phyloP scores from a whole-genome alignment of 805 yeast genomes.

The Lachancea cidri region DNA sequence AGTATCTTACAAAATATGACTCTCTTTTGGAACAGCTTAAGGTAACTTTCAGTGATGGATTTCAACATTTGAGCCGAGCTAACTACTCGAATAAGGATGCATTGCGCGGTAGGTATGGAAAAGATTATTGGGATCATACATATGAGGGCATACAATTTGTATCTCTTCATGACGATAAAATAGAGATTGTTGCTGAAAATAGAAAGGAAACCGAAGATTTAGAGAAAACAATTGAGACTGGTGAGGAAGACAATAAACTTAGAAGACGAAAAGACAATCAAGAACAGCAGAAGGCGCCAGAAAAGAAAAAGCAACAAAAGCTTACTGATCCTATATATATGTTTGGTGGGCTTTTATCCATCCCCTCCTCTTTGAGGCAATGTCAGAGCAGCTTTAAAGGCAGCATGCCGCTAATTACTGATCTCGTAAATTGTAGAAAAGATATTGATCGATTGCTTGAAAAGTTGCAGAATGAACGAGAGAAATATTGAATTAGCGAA shows the following conservation, averaged over 20 bases:
- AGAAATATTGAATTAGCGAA: background rate
- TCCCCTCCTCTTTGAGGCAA: slow-evolving; percentile 25
- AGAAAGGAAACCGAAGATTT: background rate
- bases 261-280: slow-evolving; percentile 1
- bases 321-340: slow-evolving; percentile 25
- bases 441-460: slow-evolving; percentile 9
- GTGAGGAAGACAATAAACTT: slow-evolving; percentile 4
- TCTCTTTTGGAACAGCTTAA: slow-evolving; percentile 26
- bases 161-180: slow-evolving; percentile 1
- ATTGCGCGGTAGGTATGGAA: slow-evolving; percentile 29
- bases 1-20: slow-evolving; percentile 22
- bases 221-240: background rate
- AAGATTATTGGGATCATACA: slow-evolving; percentile 29
- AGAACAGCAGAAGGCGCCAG: background rate
- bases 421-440: slow-evolving; percentile 21
- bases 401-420: slow-evolving; percentile 16
- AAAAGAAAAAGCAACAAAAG: slow-evolving; percentile 1
- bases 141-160: slow-evolving; percentile 23
- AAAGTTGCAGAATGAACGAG: slow-evolving; percentile 1
- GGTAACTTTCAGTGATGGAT: slow-evolving; percentile 22
- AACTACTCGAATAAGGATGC: slow-evolving; percentile 31
- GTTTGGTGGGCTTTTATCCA: slow-evolving; percentile 29
- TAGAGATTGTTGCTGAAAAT: background rate
- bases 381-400: slow-evolving; percentile 26
- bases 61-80: slow-evolving; percentile 26